phyloP scores from a whole-genome alignment of 176 grass and related monocot species.

The Aegilops tauschii region DNA sequence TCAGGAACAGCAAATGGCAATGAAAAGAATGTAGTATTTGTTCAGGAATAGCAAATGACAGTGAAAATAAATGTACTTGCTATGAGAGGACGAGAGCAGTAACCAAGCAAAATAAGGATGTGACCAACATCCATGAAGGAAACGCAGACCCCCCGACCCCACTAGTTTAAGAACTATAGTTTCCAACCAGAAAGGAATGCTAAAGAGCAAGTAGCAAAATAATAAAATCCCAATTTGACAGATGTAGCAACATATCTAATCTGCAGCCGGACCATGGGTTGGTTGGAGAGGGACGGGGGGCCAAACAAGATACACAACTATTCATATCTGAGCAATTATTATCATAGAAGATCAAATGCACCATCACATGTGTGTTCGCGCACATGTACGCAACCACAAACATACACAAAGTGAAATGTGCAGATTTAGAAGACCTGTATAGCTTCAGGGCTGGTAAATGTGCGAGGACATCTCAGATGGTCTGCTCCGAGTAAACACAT shows the following conservation, averaged over 20 bases:
- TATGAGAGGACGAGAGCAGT: neutral
- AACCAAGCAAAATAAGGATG: constrained; percentile 4
- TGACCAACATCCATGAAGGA: neutral
- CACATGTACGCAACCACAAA: neutral
- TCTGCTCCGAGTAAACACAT: constrained; percentile 86
- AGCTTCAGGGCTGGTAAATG: constrained; percentile 75
- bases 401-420: neutral
- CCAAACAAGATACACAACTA: neutral
- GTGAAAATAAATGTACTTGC: neutral
- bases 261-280: neutral
- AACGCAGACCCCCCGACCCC: neutral
- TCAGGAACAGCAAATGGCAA: constrained; percentile 4
- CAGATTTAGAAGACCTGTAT: constrained; percentile 66
- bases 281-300: too few relatives aligned
- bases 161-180: neutral
- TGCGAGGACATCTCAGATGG: constrained; percentile 83
- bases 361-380: neutral
- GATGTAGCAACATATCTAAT: constrained; percentile 6
- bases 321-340: neutral
- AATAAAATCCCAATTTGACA: neutral
- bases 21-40: neutral
- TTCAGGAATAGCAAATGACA: constrained; percentile 5
- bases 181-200: neutral
- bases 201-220: constrained; percentile 8
- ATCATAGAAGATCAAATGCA: neutral